phyloP scores from a whole-genome alignment of 306 rosid species.

The Vachellia pachyceras region DNA sequence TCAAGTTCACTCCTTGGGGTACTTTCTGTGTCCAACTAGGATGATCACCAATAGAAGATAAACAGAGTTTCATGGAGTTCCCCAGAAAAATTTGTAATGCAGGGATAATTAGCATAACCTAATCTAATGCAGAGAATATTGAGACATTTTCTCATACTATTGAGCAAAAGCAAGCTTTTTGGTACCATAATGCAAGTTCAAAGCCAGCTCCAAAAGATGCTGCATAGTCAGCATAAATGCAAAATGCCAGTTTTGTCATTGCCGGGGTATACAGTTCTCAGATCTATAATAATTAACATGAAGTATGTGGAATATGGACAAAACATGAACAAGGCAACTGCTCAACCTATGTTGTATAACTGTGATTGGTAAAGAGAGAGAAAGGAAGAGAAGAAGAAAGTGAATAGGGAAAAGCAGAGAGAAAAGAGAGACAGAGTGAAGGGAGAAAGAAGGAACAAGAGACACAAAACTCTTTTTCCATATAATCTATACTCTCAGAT shows the following conservation, averaged over 20 bases:
- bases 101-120: conserved; percentile 1
- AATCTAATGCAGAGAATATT: neutral
- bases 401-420: neutral
- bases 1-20: neutral
- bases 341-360: neutral
- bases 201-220: neutral
- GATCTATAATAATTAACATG: neutral
- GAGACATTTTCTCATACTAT: neutral
- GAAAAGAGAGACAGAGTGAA: neutral
- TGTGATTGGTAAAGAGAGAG: neutral
- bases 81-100: neutral
- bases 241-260: conserved; percentile 15
- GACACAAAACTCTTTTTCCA: neutral
- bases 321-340: neutral
- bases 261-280: neutral
- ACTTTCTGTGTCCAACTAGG: neutral
- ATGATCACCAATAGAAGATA: conserved; percentile 6
- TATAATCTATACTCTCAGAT: neutral
- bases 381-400: neutral
- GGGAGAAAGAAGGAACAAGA: neutral
- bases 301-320: neutral
- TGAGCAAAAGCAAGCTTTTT: neutral
- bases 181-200: neutral
- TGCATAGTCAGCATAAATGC: neutral
- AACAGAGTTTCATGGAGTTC: neutral